Base-by-base conservation (phyloP, 148 eudicot genomes). In the Polygonum aviculare region DNA sequence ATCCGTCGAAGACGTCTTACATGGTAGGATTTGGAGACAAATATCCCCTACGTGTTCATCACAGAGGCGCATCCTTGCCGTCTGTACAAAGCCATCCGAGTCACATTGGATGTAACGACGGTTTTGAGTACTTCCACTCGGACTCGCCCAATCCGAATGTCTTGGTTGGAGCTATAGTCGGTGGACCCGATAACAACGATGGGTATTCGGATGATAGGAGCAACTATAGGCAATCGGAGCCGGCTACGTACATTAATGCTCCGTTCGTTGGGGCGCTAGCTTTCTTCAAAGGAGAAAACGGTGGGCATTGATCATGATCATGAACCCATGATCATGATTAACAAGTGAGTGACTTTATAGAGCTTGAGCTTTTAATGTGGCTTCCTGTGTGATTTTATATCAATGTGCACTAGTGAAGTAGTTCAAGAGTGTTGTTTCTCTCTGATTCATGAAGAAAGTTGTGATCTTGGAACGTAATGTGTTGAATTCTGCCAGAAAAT, bases 241-340 rank as follows among this genome's bases (percentile, higher is more conserved):
- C 98, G 0, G 89, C 98, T 31, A 93, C 98, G 0, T 93, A 93
- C 36, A 91, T 91, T 62, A 93, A 91, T 69, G 96, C 98, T 15
- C 96, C 98, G 0, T 88, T 91, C 79, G 92, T 93, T 59, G 98
- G 98, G 0, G 90, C 89, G 15, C 76, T 82, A 3, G 94, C 98
- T 67, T 93, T 86, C 84, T 93, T 91, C 76, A 81, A 90, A n/a
- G 85, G 87, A 41, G 67, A 81, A 55, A 76, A 83, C 18, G 47
- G 73, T 36, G 31, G 74, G 52, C 51, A 77, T 21, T 77, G 77
- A 77, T 16, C 9, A 21, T 0, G 15, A 71, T 12, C 2, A 50
- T 33, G 18, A 39, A n/a, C n/a, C n/a, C 9, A 21, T 0, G 15
- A 71, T 16, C 9, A 21, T 0, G 15, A 71, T 12, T 7, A 51